Evolutionary conservation across 2,329 filamentous ascomycete genomes (phyloP).

Genomic region (Nigrospora sphaerica): DNA sequence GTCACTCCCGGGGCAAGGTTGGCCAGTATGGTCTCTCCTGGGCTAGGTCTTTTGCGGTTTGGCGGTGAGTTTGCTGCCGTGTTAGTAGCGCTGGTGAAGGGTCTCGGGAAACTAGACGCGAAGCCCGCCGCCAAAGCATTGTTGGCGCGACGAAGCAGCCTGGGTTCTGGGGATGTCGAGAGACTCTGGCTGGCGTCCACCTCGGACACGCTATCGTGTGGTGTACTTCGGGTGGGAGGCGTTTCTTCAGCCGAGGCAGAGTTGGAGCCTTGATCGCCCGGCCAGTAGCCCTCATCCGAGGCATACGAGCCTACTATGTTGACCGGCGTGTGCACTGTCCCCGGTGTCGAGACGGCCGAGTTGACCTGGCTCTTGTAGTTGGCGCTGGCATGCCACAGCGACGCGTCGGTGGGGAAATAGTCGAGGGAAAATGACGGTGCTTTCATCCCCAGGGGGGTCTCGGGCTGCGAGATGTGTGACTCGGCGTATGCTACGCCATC

Average conservation of each 20-base stretch:
- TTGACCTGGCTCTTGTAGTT: slow-evolving; percentile 44
- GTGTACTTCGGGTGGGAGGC: slow-evolving; percentile 41
- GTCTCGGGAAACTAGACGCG: slow-evolving; percentile 45
- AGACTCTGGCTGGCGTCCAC: slow-evolving; percentile 43
- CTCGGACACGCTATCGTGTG: slow-evolving; percentile 35
- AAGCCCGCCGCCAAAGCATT: slow-evolving; percentile 49
- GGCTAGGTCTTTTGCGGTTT: slow-evolving; percentile 48
- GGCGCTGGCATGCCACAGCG: slow-evolving; percentile 36
- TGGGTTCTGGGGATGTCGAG: slow-evolving; percentile 53
- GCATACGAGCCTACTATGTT: slow-evolving; percentile 47
- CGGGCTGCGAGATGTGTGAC: slow-evolving; percentile 47
- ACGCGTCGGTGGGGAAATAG: slow-evolving; percentile 55
- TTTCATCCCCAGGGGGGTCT: slow-evolving; percentile 58
- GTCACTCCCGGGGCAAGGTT: slow-evolving; percentile 47
- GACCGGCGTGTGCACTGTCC: slow-evolving; percentile 48
- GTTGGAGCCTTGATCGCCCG: slow-evolving; percentile 45
- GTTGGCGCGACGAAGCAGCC: slow-evolving; percentile 45
- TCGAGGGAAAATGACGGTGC: slow-evolving; percentile 60
- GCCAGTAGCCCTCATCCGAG: slow-evolving; percentile 48
- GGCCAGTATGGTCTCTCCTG: slow-evolving; percentile 52
- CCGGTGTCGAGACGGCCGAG: slow-evolving; percentile 50
- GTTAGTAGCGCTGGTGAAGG: slow-evolving; percentile 23
- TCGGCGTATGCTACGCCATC: slow-evolving; percentile 52
- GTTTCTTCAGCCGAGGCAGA: slow-evolving; percentile 58
- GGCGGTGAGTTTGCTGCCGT: slow-evolving; percentile 33